phyloP scores from a whole-genome alignment of 2,329 filamentous ascomycete species.

The Coniochaeta prunicola region DNA sequence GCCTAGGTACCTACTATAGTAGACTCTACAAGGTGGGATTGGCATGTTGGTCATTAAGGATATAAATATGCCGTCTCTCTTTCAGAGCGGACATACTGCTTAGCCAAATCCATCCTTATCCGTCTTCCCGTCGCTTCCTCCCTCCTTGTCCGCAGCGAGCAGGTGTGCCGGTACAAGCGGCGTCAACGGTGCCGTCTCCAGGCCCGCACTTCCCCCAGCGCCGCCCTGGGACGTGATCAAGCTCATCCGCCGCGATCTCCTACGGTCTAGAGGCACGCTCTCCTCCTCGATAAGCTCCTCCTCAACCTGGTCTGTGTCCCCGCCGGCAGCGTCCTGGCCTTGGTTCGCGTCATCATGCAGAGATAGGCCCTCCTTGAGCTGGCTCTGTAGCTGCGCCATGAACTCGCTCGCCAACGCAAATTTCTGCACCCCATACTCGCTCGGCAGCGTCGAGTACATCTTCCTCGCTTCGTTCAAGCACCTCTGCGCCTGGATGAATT shows the following conservation, averaged over 20 bases:
- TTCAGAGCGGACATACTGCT: neutral
- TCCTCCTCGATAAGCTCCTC: slow-evolving; percentile 31
- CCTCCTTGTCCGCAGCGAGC: slow-evolving; percentile 1
- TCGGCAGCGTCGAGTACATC: slow-evolving; percentile 43
- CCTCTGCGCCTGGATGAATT: slow-evolving; percentile 69
- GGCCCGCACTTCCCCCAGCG: slow-evolving; percentile 10
- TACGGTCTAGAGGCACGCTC: slow-evolving; percentile 48
- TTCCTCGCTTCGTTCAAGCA: slow-evolving; percentile 64
- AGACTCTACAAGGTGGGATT: neutral
- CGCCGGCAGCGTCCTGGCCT: slow-evolving; percentile 18
- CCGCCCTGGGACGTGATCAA: slow-evolving; percentile 32
- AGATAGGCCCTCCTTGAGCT: slow-evolving; percentile 39
- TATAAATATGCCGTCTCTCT: neutral
- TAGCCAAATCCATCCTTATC: slow-evolving; percentile 19
- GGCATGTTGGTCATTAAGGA: neutral
- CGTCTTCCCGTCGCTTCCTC: neutral
- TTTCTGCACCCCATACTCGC: slow-evolving; percentile 42
- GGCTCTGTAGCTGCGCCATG: slow-evolving; percentile 42
- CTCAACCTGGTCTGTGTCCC: slow-evolving; percentile 25
- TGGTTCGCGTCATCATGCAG: slow-evolving; percentile 13
- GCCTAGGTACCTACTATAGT: no score
- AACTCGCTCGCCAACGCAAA: slow-evolving; percentile 45
- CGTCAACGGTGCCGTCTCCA: slow-evolving; percentile 25
- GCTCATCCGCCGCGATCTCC: slow-evolving; percentile 47
- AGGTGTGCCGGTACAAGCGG: slow-evolving; percentile 10